phyloP scores from a whole-genome alignment of 2,329 filamentous ascomycete genomes.

The Diaporthe citriasiana region DNA sequence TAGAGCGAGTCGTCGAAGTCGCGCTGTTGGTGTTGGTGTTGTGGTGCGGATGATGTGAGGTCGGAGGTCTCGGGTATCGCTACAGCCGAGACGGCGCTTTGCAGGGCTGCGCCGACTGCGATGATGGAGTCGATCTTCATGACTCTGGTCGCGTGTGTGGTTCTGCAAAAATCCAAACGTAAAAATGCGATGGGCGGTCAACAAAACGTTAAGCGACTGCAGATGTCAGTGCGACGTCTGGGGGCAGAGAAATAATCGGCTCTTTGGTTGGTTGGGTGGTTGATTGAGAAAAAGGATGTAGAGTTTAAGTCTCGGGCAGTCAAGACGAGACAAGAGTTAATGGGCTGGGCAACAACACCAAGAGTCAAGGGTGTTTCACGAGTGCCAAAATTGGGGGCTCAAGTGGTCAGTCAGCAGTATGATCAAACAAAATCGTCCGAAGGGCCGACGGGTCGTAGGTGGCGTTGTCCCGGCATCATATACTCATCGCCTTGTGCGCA shows the following conservation, averaged over 20 bases:
- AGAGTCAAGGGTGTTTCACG: slow-evolving; percentile 26
- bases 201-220: not conserved
- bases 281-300: not conserved
- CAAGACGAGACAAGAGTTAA: slow-evolving; percentile 11
- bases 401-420: slow-evolving; percentile 14
- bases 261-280: not conserved
- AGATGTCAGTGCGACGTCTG: slow-evolving; percentile 21
- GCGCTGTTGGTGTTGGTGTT: slow-evolving; percentile 38
- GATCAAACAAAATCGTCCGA: slow-evolving; percentile 24
- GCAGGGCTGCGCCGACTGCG: slow-evolving; percentile 39
- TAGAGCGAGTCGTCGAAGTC: slow-evolving; percentile 43
- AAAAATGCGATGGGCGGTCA: not conserved
- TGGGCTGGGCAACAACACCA: slow-evolving; percentile 16
- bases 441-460: not conserved
- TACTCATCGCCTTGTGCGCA: not conserved
- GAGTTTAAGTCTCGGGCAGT: not conserved
- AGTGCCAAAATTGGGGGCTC: not conserved
- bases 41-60: slow-evolving; percentile 35
- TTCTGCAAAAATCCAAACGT: not conserved
- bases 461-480: slow-evolving; percentile 26
- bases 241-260: not conserved
- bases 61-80: slow-evolving; percentile 44
- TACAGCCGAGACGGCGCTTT: slow-evolving; percentile 45
- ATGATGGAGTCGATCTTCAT: slow-evolving; percentile 36
- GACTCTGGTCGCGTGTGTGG: not conserved